A percentile compares a stretch with the other conserved stretches of the same genome.
These are phyloP conservation scores for Trichoderma sp. DNA, from an alignment of 2,329 filamentous ascomycete genomes.

Conservation along the genomic window DNA sequence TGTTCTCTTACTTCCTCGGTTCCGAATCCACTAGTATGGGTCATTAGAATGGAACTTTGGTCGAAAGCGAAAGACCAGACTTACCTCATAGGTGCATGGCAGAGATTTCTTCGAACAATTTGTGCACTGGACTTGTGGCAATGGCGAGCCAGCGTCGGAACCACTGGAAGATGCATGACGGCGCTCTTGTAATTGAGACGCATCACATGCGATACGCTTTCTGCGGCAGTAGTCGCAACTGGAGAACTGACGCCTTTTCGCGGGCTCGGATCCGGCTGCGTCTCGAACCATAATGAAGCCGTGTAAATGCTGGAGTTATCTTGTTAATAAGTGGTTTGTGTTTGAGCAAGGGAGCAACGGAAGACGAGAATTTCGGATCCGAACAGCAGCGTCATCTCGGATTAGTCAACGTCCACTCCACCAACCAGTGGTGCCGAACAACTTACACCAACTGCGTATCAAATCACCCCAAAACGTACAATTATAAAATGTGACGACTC, in stretches of 20 bases:
- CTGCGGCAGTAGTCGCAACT: constrained; percentile 16
- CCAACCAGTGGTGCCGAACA: neutral
- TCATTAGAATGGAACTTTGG: neutral
- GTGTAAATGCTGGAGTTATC: neutral
- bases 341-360: too few species aligned
- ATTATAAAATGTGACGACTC: neutral
- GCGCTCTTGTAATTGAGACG: neutral
- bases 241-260: constrained; percentile 8
- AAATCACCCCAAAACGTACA: neutral
- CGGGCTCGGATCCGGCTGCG: neutral
- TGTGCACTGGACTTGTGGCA: constrained; percentile 1
- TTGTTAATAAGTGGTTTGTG: too few species aligned
- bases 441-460: too few species aligned
- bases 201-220: constrained; percentile 19
- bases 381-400: neutral
- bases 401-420: neutral
- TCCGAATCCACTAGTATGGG: constrained; percentile 2
- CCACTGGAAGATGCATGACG: neutral
- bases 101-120: constrained; percentile 9
- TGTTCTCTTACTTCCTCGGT: neutral
- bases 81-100: constrained; percentile 14
- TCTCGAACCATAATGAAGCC: neutral
- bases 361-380: neutral
- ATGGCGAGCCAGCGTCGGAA: neutral
- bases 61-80: neutral